A percentile compares a stretch with the other conserved stretches of the same genome.
Conservation (phyloP, 139 green algal genomes). For the Volvox reticuliferus region DNA sequence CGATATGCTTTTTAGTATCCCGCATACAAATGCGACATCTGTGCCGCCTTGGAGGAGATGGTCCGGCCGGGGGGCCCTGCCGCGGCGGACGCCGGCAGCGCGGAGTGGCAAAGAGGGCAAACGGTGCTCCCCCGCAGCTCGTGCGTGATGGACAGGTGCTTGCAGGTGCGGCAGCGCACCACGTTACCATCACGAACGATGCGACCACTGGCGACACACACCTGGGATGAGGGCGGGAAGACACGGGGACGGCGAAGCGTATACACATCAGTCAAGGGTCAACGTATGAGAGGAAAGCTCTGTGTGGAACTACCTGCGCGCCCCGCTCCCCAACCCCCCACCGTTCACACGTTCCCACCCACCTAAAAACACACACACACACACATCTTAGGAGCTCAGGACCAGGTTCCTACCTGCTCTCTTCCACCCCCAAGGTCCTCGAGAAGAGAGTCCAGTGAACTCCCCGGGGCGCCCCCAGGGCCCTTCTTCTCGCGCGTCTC, state of each 20-base stretch:
- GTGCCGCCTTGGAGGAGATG: neutral
- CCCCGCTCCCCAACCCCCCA: too few species aligned
- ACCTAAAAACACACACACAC: too few species aligned
- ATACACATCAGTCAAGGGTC: too few species aligned
- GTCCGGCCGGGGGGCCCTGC: neutral
- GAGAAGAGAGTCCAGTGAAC: slow-evolving; percentile 58
- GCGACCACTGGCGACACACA: slow-evolving; percentile 78
- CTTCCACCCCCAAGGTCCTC: slow-evolving; percentile 57
- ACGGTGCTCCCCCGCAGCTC: slow-evolving; percentile 57
- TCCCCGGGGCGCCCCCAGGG: neutral
- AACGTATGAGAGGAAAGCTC: too few species aligned
- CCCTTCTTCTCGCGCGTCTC: slow-evolving; percentile 47
- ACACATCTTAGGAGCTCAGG: too few species aligned
- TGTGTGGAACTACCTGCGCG: too few species aligned
- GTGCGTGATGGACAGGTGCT: slow-evolving; percentile 70
- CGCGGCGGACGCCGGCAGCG: slow-evolving; percentile 37
- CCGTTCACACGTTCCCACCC: too few species aligned
- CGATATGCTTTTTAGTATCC: neutral
- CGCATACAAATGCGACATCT: slow-evolving; percentile 5
- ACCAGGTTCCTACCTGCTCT: slow-evolving; percentile 57
- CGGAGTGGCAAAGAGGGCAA: slow-evolving; percentile 78
- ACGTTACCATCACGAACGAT: slow-evolving; percentile 60
- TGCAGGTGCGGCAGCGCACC: slow-evolving; percentile 79
- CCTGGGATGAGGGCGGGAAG: slow-evolving; percentile 26
- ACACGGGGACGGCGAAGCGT: too few species aligned